Evolutionary conservation across 176 grass and related monocot genomes (phyloP), one percentile per base, ranked within the genome.

Genomic region (Triticum urartu): DNA sequence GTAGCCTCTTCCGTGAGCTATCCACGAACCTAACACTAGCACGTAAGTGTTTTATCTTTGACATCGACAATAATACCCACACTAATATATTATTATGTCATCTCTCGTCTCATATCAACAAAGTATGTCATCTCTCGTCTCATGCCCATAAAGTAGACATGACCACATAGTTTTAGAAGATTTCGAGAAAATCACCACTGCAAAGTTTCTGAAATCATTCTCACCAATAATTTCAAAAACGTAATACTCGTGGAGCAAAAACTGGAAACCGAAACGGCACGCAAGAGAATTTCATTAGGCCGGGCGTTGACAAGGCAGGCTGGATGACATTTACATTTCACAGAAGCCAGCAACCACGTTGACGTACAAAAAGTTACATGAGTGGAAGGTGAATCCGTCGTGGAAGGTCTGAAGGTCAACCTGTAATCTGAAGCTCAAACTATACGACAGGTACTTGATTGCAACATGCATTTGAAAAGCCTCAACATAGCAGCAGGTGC

Each of bases 341-440:
- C 38, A 14, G 38, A 52, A 59, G 26, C 52, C 56, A 64, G 81
- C 54, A 79, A 83, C 62, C 65, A 21, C 48, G 83, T 26, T 3
- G 21, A 64, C 43, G 45, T 14, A 15, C 11, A 63, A 43, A 73
- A 89, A 40, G 67, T 75, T 85, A 66, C 68, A 18, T 32, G 30
- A 54, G 76, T 89, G 87, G 82, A 89, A 80, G 74, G 81, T 50
- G 28, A 80, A 66, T 3, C 80, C 5, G 6, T 80, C 58, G 4
- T 22, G 54, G 43, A 68, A 66, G 58, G 59, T 58, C 22, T 58
- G 9, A 79, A 21, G 10, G 30, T 45, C 63, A 54, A 6, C 50
- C 1, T 54, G 5, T 54, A 18, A 18, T 6, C 50, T 6, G 15
- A 52, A 18, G 50, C 50, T 6, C 15, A 70, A 61, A 78, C 42